phyloP scores from a whole-genome alignment of 2,329 filamentous ascomycete genomes.

The Exophiala xenobiotica region DNA sequence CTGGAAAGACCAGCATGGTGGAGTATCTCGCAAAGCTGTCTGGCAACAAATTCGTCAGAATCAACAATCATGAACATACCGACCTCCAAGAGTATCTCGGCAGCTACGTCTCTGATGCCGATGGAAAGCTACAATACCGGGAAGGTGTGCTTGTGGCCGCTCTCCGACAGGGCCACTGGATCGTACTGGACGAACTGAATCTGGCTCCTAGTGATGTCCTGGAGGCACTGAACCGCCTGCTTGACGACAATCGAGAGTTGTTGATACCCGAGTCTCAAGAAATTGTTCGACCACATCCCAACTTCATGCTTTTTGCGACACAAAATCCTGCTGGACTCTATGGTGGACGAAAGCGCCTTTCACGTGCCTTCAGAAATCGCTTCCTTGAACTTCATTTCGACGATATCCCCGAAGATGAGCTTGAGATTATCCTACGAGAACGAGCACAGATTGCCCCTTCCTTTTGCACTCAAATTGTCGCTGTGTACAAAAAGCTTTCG shows the following conservation, averaged over 20 bases:
- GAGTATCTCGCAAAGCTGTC: constrained; percentile 96
- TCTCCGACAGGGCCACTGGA: constrained; percentile 91
- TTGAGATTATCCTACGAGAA: constrained; percentile 86
- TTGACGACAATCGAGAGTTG: constrained; percentile 95
- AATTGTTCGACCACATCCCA: constrained; percentile 82
- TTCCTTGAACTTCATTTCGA: constrained; percentile 98
- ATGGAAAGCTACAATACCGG: constrained; percentile 85
- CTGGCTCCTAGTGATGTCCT: constrained; percentile 94
- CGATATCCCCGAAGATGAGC: constrained; percentile 91
- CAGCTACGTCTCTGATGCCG: constrained; percentile 81
- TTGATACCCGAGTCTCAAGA: constrained; percentile 97
- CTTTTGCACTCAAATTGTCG: constrained; percentile 86
- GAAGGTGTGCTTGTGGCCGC: constrained; percentile 93
- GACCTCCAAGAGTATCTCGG: constrained; percentile 97
- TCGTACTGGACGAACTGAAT: constrained; percentile 96
- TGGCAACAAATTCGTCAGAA: constrained; percentile 94
- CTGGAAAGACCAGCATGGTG: constrained; percentile 99
- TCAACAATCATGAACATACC: constrained; percentile 99
- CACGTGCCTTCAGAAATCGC: constrained; percentile 90
- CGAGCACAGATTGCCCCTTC: constrained; percentile 86
- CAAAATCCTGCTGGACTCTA: constrained; percentile 96
- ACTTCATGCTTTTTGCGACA: constrained; percentile 97
- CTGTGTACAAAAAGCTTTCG: constrained; percentile 90
- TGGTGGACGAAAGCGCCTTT: constrained; percentile 88
- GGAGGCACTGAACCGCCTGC: constrained; percentile 88